phyloP scores from a whole-genome alignment of 257 asterid genomes.

The Perilla frutescens region DNA sequence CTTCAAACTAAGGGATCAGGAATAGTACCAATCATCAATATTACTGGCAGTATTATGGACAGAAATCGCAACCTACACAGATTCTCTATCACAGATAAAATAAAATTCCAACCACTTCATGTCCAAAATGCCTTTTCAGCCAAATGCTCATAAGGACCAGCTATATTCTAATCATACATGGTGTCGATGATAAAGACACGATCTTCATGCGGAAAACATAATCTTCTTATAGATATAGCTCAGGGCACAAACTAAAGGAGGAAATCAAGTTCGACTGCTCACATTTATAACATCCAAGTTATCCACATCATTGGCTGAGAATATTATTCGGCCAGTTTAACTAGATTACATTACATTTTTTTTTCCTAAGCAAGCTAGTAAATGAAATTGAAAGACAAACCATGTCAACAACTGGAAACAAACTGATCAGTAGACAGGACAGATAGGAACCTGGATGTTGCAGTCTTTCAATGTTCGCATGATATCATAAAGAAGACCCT shows the following conservation, averaged over 20 bases:
- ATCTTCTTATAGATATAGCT: slow-evolving; percentile 2
- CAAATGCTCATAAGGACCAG: neutral
- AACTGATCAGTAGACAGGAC: slow-evolving; percentile 10
- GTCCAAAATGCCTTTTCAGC: neutral
- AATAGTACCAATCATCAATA: neutral
- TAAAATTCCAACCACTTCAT: neutral
- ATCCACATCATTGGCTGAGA: neutral
- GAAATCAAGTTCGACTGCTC: neutral
- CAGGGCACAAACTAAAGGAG: neutral
- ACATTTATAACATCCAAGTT: slow-evolving; percentile 7
- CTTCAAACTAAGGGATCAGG: neutral
- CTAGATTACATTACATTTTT: neutral
- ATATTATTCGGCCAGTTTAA: slow-evolving; percentile 22
- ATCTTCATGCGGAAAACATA: neutral
- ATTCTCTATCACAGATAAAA: neutral
- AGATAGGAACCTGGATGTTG: slow-evolving; percentile 57
- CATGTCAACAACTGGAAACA: slow-evolving; percentile 16
- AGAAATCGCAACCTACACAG: neutral
- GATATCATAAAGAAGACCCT: slow-evolving; percentile 85
- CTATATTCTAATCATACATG: neutral
- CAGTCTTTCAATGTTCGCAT: slow-evolving; percentile 78
- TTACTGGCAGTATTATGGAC: neutral
- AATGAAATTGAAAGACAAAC: slow-evolving; percentile 1
- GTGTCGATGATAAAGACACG: neutral
- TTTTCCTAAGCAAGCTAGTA: slow-evolving; percentile 1